Conservation (phyloP, 2,329 filamentous ascomycete genomes). For the Huntiella omanensis region DNA sequence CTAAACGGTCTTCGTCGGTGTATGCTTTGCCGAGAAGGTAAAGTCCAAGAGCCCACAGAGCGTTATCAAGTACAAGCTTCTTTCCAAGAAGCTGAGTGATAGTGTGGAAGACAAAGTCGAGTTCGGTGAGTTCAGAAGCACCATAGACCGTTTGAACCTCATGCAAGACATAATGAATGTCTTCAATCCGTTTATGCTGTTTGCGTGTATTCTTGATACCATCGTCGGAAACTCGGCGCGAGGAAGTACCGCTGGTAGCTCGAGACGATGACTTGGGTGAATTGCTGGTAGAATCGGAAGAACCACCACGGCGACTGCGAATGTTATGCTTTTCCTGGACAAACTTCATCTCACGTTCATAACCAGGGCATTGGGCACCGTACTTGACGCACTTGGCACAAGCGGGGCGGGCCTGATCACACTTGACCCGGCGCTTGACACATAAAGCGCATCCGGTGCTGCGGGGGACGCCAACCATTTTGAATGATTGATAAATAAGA, state of each 20-base stretch:
- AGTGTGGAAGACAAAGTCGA: conserved; percentile 14
- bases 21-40: conserved; percentile 22
- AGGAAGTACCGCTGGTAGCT: background rate
- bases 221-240: conserved; percentile 1
- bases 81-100: conserved; percentile 18
- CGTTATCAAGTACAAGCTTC: conserved; percentile 20
- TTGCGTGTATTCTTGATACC: no score
- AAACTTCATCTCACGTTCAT: conserved; percentile 21
- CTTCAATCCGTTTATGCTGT: background rate
- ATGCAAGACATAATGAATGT: conserved; percentile 1
- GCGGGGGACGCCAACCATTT: conserved; percentile 14
- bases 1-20: conserved; percentile 16
- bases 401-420: conserved; percentile 25
- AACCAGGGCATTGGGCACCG: conserved; percentile 22
- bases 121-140: background rate
- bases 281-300: conserved; percentile 1
- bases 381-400: conserved; percentile 23
- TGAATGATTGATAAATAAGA: background rate
- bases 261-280: conserved; percentile 1
- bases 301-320: conserved; percentile 12
- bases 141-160: conserved; percentile 3
- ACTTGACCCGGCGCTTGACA: conserved; percentile 24
- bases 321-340: conserved; percentile 22
- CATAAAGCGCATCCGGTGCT: conserved; percentile 20
- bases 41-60: conserved; percentile 20